Evolutionary conservation across 2,329 filamentous ascomycete genomes (phyloP), one percentile per base, ranked within the genome.

Genomic region (Penicillium oxalicum): DNA sequence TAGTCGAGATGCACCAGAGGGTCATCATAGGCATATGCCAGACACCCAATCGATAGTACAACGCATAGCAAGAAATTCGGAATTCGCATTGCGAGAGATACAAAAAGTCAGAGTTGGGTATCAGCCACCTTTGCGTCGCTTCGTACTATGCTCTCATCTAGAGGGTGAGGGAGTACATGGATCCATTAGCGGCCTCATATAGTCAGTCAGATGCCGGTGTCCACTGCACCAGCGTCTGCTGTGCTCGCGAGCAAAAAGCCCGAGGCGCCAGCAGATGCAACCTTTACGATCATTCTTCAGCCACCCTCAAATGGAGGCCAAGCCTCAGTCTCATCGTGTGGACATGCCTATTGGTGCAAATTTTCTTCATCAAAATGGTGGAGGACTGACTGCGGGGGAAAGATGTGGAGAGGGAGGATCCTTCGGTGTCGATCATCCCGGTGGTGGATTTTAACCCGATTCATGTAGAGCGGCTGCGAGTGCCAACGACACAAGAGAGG

Each of bases 1-100:
- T 78, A 78, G 60, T 75, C 71, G 5, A 78, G 67, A 3, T 57
- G 54, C 5, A 72, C 69, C 12, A 71, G 54, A 27, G 75, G 69
- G 28, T 69, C 54, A 32, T 55, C 53, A 32, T 58, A 62, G 38
- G 56, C 57, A 27, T 41, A 49, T 24, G 26, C 49, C 12, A 34
- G 32, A 12, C 45, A 13, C 29, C 51, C 48, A 4, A 52, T 13
- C 4, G 49, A 48, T 11, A 59, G 45, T 6, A 46, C 12, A 13
- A 40, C 18, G 34, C 43, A 9, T 24, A 52, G 6, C 18, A 53
- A 8, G 33, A 13, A 44, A 25, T 9, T 34, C 4, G 51, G 9
- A 42, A 42, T 40, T 40, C 24, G 47, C 48, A 48, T 49, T 18
- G 8, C 41, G 29, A 13, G 38, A 9, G 6, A 47, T 11, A 2